Base-by-base conservation (phyloP, 192 early-diverging fungal genomes). In the Mortierella antarctica region DNA sequence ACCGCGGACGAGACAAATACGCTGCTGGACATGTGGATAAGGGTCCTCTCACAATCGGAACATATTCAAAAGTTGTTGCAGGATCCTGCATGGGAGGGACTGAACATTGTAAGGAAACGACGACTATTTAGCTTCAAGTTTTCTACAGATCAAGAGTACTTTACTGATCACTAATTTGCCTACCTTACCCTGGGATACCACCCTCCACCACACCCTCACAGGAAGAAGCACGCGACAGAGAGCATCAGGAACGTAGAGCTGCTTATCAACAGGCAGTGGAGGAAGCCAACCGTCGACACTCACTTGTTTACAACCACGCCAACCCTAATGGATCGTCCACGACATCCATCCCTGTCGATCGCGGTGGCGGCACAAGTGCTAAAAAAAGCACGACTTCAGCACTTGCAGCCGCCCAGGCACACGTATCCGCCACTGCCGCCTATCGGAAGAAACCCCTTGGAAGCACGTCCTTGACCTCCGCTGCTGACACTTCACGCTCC, bases 1-100 rank as follows among this genome's bases (percentile, higher is more conserved):
- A 82, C 78, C 7, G 71, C 80, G 21, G 78, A 84, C 39, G 73
- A 84, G 55, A 82, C 83, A 13, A 81, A 84, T 52, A 71, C 71
- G 55, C 54, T 84, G 50, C 53, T 84, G 66, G 83, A 84, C 47
- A 70, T 84, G 75, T 84, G 78, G 83, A 77, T 84, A 46, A 70
- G 74, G 18, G 71, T 84, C 15, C 54, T 84, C 8, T 82, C 83
- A 10, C 83, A 84, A 46, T 65, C 78, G 17, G 67, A 77, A 40
- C 83, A 82, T 23, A 84, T 70, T 2, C 73, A 81, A 23, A 62
- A 73, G 14, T 41, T 84, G 17, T 39, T 84, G n/a, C 57, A 68
- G 20, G 70, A 84, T 53, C 77, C 73, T 40, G 78, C 44, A 57
- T 84, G 78, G 83, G 69, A 82, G 50, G 83, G 83, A 41, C 39